Evolutionary conservation across 78 protist genomes (phyloP).

Genomic region (Emiliania huxleyi): DNA sequence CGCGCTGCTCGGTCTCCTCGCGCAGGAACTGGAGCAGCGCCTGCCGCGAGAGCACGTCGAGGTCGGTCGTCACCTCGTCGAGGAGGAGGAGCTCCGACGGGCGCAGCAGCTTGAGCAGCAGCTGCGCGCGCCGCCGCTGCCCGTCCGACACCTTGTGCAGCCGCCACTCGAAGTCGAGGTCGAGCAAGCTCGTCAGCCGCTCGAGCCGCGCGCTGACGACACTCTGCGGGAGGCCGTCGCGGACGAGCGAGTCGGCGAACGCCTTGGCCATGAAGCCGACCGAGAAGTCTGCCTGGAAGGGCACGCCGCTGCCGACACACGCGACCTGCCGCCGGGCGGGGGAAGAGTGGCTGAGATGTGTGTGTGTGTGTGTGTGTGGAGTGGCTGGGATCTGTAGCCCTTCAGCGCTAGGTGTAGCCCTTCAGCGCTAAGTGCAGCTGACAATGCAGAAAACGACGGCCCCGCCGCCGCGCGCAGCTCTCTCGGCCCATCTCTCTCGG

Average conservation of each 20-base stretch:
- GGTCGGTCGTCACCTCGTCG: constrained; percentile 72
- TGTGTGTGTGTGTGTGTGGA: no score
- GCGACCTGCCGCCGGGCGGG: no score
- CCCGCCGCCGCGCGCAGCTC: background rate
- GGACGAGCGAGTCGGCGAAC: background rate
- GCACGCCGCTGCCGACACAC: constrained; percentile 39
- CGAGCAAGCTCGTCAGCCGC: background rate
- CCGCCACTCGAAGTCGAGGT: constrained; percentile 27
- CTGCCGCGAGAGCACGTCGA: constrained; percentile 60
- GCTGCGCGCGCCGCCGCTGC: constrained; percentile 60
- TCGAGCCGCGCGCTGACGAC: constrained; percentile 16
- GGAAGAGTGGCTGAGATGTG: no score
- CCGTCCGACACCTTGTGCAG: constrained; percentile 58
- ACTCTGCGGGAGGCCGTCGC: background rate
- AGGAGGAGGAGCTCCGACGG: constrained; percentile 38
- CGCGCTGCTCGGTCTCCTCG: constrained; percentile 24
- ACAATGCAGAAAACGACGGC: no score
- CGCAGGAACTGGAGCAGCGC: constrained; percentile 38
- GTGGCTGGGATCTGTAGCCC: no score
- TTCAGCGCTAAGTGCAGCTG: no score
- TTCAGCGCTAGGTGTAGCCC: no score
- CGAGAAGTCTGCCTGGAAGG: constrained; percentile 31
- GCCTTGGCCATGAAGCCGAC: constrained; percentile 1
- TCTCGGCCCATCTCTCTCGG: background rate
- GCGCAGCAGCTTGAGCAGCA: constrained; percentile 47